Conservation (phyloP, 2,329 filamentous ascomycete genomes). For the Coniochaeta prunicola region DNA sequence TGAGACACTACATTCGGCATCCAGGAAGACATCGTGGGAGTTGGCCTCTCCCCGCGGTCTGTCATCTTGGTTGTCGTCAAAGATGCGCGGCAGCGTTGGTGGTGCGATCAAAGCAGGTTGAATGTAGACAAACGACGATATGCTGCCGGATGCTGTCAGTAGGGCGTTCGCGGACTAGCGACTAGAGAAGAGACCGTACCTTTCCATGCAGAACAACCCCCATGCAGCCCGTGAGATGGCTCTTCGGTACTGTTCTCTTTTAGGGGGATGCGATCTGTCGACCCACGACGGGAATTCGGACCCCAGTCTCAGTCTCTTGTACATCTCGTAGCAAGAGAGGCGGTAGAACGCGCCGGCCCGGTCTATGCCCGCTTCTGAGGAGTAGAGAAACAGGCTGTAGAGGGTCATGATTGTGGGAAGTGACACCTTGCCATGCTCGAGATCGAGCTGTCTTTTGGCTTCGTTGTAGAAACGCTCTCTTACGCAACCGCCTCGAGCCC, state of each 20-base stretch:
- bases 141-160: background rate
- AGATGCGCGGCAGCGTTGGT: background rate
- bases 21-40: background rate
- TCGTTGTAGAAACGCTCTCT: slow-evolving; percentile 1
- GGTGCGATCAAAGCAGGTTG: background rate
- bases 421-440: slow-evolving; percentile 3
- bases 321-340: background rate
- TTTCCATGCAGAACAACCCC: slow-evolving; percentile 1
- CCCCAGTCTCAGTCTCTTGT: background rate
- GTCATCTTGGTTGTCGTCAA: background rate
- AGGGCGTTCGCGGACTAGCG: background rate
- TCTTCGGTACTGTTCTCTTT: background rate
- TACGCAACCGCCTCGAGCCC: background rate
- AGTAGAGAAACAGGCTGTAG: slow-evolving; percentile 3
- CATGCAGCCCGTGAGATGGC: slow-evolving; percentile 1
- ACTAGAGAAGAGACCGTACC: background rate
- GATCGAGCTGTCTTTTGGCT: slow-evolving; percentile 5
- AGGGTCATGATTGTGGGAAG: slow-evolving; percentile 3
- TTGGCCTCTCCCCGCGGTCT: background rate
- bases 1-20: background rate
- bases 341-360: background rate
- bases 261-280: background rate
- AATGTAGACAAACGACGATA: slow-evolving; percentile 1
- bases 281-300: background rate
- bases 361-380: slow-evolving; percentile 1